Evolutionary conservation across 2,329 filamentous ascomycete genomes (phyloP), one percentile per base, ranked within the genome.

Genomic region (Tolypocladium pustulatum): DNA sequence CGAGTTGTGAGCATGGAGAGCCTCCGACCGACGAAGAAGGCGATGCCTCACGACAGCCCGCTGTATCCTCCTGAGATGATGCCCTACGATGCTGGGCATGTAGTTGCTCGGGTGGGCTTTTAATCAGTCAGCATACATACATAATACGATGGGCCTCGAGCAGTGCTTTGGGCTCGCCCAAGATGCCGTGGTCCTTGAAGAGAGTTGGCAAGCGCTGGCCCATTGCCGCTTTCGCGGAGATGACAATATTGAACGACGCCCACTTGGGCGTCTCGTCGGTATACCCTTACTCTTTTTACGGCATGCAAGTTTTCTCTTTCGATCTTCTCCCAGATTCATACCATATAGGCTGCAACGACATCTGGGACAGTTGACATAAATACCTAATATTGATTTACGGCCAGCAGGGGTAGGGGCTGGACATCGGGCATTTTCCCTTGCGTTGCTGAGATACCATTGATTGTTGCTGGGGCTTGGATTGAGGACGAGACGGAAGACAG

Each of bases 1-100:
- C 71, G 72, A 55, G 64, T 72, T 36, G 65, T 72, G 27, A 72
- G 69, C 62, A 71, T 75, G 61, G 73, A 75, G 60, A 71, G 68
- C 59, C 60, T 74, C 30, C 70, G 72, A 9, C 71, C 73, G 5
- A 67, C 67, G 62, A 74, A 73, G 66, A 72, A 72, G 63, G 62
- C 65, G 15, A 67, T 64, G 25, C 65, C 69, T n/a, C 69, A 70
- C 46, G 67, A 65, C 34, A 69, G 66, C 60, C 67, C 69, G 2
- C 4, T 54, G 15, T 58, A 52, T 27, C 57, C 62, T 2, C 59
- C 55, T n/a, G 67, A 69, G 43, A 60, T 64, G 56, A 58, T 65
- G 60, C 60, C n/a, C 62, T n/a, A 64, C 62, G 43, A 60, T 65
- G 43, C 61, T 68, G 61, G 61, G 65, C 56, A 65, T 69, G 63